These are phyloP conservation scores for Rhodotorula sp. DNA, from an alignment of 1,284 basidiomycete species.

Conservation along the genomic window DNA sequence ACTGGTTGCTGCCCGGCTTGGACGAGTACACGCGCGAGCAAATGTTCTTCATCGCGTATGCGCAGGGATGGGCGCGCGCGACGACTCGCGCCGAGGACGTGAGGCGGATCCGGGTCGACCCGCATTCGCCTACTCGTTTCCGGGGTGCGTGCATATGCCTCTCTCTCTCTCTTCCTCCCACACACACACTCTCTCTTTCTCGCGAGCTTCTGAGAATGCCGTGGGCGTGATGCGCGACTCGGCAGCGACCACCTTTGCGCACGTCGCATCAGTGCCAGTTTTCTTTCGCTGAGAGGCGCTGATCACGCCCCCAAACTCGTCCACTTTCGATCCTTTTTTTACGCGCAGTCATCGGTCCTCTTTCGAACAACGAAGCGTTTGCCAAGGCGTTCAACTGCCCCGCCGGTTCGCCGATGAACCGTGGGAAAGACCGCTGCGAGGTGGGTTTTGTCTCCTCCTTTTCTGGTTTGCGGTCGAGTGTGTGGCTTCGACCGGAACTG, in stretches of 20 bases:
- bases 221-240: no score
- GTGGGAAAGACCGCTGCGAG: constrained; percentile 38
- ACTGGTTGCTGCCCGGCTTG: constrained; percentile 48
- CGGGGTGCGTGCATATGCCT: background rate
- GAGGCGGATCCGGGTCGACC: constrained; percentile 71
- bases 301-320: no score
- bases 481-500: no score
- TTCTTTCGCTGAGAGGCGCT: no score
- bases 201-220: background rate
- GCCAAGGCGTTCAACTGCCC: constrained; percentile 43
- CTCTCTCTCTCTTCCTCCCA: background rate
- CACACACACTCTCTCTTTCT: background rate
- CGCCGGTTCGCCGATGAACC: constrained; percentile 37
- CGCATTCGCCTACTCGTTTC: constrained; percentile 60
- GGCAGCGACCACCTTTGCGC: no score
- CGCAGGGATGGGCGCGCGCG: constrained; percentile 63
- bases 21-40: constrained; percentile 47
- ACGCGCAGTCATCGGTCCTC: constrained; percentile 40
- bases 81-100: constrained; percentile 70
- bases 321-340: background rate
- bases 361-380: constrained; percentile 43
- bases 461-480: background rate
- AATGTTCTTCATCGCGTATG: constrained; percentile 48
- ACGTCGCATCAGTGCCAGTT: no score
- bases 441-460: constrained; percentile 19